Evolutionary conservation across 2,329 filamentous ascomycete species (phyloP).

Genomic region (Trichoderma cornu-damae): DNA sequence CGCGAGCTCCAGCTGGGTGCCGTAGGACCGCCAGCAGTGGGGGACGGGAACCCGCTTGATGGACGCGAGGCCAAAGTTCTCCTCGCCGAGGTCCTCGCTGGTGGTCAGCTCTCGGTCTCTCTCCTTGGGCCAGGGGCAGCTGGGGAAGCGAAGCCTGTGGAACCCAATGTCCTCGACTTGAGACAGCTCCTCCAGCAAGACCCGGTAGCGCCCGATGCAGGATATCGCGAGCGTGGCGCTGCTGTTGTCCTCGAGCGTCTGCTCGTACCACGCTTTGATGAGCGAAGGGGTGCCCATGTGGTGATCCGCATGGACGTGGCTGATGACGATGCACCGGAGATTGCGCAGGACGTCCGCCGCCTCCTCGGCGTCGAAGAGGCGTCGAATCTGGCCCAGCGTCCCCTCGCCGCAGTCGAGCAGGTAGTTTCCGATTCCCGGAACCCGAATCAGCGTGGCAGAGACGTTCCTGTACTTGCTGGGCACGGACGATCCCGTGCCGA

Average conservation of each 20-base stretch:
- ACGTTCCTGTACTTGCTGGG: conserved; percentile 96
- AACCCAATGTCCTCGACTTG: conserved; percentile 72
- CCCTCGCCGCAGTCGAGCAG: conserved; percentile 90
- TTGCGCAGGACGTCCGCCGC: conserved; percentile 68
- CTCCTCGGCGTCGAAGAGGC: conserved; percentile 62
- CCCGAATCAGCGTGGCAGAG: conserved; percentile 75
- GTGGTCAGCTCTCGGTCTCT: conserved; percentile 31
- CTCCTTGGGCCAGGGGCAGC: conserved; percentile 23
- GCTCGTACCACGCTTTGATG: conserved; percentile 74
- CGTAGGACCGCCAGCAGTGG: conserved; percentile 77
- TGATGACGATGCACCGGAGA: conserved; percentile 82
- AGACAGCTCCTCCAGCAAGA: conserved; percentile 75
- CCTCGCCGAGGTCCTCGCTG: conserved; percentile 36
- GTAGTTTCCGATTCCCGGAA: conserved; percentile 82
- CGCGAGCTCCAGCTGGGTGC: conserved; percentile 70
- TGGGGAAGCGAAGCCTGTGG: conserved; percentile 41
- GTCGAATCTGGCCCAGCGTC: conserved; percentile 79
- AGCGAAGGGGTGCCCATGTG: conserved; percentile 79
- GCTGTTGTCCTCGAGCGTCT: conserved; percentile 34
- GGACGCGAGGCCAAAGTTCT: conserved; percentile 56
- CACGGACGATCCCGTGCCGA: conserved; percentile 85
- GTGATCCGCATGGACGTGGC: conserved; percentile 93
- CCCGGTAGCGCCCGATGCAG: conserved; percentile 65
- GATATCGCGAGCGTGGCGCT: conserved; percentile 57
- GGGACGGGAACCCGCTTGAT: conserved; percentile 64